Base-by-base conservation (phyloP, 1,139 yeast genomes). In the Keqinozyma sinolaborantium region DNA sequence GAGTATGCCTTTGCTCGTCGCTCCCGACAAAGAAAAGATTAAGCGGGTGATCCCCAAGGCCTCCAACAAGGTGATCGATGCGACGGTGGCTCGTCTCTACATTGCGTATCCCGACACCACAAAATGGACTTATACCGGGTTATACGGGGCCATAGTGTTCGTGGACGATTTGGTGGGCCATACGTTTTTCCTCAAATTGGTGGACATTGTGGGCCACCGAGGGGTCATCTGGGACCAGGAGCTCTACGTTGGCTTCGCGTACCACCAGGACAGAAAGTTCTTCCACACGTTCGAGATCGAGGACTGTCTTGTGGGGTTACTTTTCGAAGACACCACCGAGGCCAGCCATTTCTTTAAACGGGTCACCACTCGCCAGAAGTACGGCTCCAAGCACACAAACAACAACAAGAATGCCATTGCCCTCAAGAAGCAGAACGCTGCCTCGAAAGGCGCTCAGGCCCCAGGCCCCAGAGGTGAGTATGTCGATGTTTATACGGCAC, bases 181-280 rank as follows among this genome's bases (percentile, higher is more conserved):
- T 58, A 87, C 97, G 0, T 90, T 84, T 53, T 92, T 88, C 56
- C 68, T 92, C 32, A 92, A 92, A 54, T 55, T 92, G 36, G 95
- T 92, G 8, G 98, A 92, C 50, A 77, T 92, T 26, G 55, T 68
- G 25, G 95, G 95, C 8, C 76, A 77, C 41, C 67, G 85, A 25
- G 97, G 97, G 13, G 95, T 92, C 1, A 44, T 92, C 1, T 92
- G 98, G 98, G 98, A 92, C 56, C 98, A 92, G 56, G 98, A 92
- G 56, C 60, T 92, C 30, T 92, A 86, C 52, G 81, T 87, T 7
- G 83, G 85, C 48, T 88, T 92, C 54, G 83, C 81, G 43, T 92
- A 92, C 58, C 77, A 84, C 53, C 97, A 92, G 58, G 98, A 92
- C 55, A 74, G 98, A 16, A 81, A 95, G 31, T 92, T 86, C 59